phyloP scores from a whole-genome alignment of 2,329 filamentous ascomycete genomes.

The Byssothecium circinans region DNA sequence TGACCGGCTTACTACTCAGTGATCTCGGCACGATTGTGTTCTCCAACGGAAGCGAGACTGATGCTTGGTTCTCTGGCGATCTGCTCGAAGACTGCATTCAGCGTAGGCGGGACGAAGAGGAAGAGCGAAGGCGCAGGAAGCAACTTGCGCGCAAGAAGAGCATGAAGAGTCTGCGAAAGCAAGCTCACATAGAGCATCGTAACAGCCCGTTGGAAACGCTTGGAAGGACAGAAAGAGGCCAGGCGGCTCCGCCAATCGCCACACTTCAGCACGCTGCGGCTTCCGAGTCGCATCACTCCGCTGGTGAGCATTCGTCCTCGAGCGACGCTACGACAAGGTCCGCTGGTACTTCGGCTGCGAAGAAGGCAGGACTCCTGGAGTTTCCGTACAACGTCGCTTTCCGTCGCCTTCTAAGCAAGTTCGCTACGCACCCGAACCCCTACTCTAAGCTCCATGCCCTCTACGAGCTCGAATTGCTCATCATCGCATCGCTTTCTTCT shows the following conservation, averaged over 20 bases:
- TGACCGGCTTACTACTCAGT: constrained; percentile 83
- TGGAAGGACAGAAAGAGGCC: constrained; percentile 45
- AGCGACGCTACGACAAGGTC: constrained; percentile 50
- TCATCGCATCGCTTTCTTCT: constrained; percentile 71
- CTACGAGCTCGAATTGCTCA: constrained; percentile 79
- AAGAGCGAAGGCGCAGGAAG: constrained; percentile 44
- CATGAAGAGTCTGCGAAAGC: constrained; percentile 61
- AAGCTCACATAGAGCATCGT: constrained; percentile 37
- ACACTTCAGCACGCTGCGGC: constrained; percentile 47
- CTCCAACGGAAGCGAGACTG: constrained; percentile 87
- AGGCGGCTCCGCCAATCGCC: constrained; percentile 46
- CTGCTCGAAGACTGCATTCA: constrained; percentile 53
- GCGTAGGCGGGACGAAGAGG: constrained; percentile 42
- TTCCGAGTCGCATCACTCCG: constrained; percentile 44
- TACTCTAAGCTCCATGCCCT: constrained; percentile 82
- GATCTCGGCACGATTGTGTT: constrained; percentile 87
- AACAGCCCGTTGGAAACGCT: constrained; percentile 47
- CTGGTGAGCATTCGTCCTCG: constrained; percentile 50
- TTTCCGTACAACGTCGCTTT: constrained; percentile 85
- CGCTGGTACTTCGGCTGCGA: constrained; percentile 44
- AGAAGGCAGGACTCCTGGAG: constrained; percentile 53
- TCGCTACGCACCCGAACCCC: constrained; percentile 87
- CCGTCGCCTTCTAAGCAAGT: constrained; percentile 76
- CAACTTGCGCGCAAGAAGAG: constrained; percentile 51
- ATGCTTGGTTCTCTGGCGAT: constrained; percentile 74